Percentiles rank a stretch among this genome's conserved stretches.
Conservation (phyloP, 164 flowering plant genomes). For the Umbellularia californica region DNA sequence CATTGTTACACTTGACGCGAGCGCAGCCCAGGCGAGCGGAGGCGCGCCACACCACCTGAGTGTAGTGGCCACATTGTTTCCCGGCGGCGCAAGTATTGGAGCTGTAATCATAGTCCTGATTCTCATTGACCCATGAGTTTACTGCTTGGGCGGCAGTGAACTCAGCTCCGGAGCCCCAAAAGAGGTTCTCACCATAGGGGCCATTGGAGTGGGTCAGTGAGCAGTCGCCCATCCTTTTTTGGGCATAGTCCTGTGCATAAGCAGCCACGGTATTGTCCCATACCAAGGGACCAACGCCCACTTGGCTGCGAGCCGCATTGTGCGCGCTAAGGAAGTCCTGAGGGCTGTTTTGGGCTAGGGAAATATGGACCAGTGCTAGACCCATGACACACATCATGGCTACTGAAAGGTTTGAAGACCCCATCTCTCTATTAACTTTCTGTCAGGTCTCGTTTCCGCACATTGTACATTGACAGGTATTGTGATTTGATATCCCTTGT, state of each 20-base stretch:
- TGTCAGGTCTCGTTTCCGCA: no score
- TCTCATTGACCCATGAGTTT: conserved; percentile 3
- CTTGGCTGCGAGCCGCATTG: conserved; percentile 15
- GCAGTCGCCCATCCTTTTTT: conserved; percentile 20
- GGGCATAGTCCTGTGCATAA: conserved; percentile 31
- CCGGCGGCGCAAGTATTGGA: conserved; percentile 20
- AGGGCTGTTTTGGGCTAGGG: conserved; percentile 8
- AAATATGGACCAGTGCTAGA: neutral
- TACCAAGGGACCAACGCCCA: conserved; percentile 17
- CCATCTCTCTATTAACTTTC: neutral
- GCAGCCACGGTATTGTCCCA: conserved; percentile 22
- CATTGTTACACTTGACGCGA: conserved; percentile 29
- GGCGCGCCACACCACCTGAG: conserved; percentile 46
- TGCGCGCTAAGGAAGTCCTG: conserved; percentile 12
- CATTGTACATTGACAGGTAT: no score
- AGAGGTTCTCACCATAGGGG: conserved; percentile 26
- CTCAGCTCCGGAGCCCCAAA: neutral
- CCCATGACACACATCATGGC: neutral
- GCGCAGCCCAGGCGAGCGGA: conserved; percentile 41
- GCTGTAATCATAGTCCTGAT: neutral
- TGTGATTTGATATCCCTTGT: no score
- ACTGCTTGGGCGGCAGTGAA: conserved; percentile 3
- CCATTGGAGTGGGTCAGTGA: conserved; percentile 26
- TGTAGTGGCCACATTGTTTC: conserved; percentile 31
- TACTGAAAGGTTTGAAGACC: neutral